A percentile compares a stretch with the other conserved stretches of the same genome.
These are phyloP conservation scores for Russula vinacea DNA, from an alignment of 768 basidiomycete genomes.

Conservation along the genomic window DNA sequence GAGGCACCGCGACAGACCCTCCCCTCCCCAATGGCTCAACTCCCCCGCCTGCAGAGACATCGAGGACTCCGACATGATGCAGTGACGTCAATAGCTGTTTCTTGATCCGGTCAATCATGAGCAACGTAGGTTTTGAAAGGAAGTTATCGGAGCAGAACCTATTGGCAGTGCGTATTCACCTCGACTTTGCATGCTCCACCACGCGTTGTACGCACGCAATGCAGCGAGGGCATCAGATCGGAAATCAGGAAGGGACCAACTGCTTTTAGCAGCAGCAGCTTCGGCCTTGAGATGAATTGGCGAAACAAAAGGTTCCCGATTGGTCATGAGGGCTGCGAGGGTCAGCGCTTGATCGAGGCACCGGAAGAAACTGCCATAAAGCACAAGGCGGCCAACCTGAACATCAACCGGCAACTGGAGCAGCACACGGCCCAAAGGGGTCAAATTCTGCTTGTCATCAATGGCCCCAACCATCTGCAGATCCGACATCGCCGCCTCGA, in stretches of 20 bases:
- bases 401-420: slow-evolving; percentile 88
- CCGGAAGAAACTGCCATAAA: slow-evolving; percentile 90
- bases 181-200: slow-evolving; percentile 67
- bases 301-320: slow-evolving; percentile 86
- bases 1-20: slow-evolving; percentile 50
- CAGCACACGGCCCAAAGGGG: slow-evolving; percentile 83
- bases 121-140: slow-evolving; percentile 78
- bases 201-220: slow-evolving; percentile 75
- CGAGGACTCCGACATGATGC: slow-evolving; percentile 76
- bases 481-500: slow-evolving; percentile 72
- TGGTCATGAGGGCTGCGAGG: slow-evolving; percentile 85
- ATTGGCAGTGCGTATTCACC: slow-evolving; percentile 67
- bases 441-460: slow-evolving; percentile 69
- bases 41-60: slow-evolving; percentile 68
- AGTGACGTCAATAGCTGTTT: slow-evolving; percentile 72
- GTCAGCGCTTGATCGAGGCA: slow-evolving; percentile 86
- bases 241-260: slow-evolving; percentile 77
- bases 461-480: slow-evolving; percentile 87
- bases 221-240: slow-evolving; percentile 80
- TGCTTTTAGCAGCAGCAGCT: slow-evolving; percentile 67
- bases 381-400: slow-evolving; percentile 82
- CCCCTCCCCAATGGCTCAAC: slow-evolving; percentile 36
- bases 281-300: slow-evolving; percentile 73
- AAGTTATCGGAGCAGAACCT: slow-evolving; percentile 83
- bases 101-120: slow-evolving; percentile 79